Conservation (phyloP, 495 filamentous ascomycete species). For the Xylaria flabelliformis region DNA sequence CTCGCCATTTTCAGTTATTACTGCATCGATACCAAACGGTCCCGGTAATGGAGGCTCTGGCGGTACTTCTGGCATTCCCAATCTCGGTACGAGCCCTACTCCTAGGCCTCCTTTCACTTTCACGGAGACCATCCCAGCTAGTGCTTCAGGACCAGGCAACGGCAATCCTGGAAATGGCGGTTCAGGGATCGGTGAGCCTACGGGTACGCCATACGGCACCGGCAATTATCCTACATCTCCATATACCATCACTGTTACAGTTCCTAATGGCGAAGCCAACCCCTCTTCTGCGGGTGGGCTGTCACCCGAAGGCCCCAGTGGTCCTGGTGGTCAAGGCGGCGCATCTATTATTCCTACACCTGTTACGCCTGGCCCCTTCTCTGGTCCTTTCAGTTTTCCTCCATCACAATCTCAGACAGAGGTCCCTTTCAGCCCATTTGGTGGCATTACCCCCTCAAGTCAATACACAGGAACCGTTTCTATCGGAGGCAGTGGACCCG, state of each 20-base stretch:
- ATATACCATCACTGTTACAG: constrained; percentile 19
- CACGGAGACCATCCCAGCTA: constrained; percentile 18
- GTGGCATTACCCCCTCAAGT: constrained; percentile 18
- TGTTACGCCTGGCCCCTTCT: constrained; percentile 36
- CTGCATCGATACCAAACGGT: constrained; percentile 6
- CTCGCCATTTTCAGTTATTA: neutral
- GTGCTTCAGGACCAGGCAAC: constrained; percentile 7
- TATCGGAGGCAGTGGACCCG: constrained; percentile 28
- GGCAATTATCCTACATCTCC: constrained; percentile 18
- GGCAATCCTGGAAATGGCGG: constrained; percentile 16
- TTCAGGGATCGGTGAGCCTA: neutral
- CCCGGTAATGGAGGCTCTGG: constrained; percentile 26
- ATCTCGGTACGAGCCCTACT: neutral
- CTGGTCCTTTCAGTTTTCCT: constrained; percentile 37
- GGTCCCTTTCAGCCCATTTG: constrained; percentile 14
- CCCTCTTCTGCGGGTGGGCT: constrained; percentile 16
- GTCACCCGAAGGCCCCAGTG: constrained; percentile 17
- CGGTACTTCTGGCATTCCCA: constrained; percentile 2
- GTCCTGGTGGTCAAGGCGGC: constrained; percentile 33
- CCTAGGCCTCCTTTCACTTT: constrained; percentile 12
- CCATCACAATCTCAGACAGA: constrained; percentile 34
- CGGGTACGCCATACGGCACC: constrained; percentile 9
- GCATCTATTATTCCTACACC: constrained; percentile 23
- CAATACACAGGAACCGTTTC: constrained; percentile 30
- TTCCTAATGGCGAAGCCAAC: constrained; percentile 8